These are phyloP conservation scores for Sclerotinia subarctica DNA, from an alignment of 2,329 filamentous ascomycete species.

Conservation along the genomic window DNA sequence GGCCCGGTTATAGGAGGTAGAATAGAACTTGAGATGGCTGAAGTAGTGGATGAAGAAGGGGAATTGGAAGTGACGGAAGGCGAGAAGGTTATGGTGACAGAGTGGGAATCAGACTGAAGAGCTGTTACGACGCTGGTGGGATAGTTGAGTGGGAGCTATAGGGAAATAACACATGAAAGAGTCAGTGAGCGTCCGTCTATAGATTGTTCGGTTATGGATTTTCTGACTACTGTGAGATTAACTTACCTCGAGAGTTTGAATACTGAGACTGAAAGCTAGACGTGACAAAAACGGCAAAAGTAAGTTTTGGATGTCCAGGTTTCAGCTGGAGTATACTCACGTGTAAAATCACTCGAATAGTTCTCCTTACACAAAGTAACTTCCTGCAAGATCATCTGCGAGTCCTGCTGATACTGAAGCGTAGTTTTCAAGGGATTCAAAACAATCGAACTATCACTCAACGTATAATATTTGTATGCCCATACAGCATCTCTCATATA, in stretches of 20 bases:
- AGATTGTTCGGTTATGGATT: background rate
- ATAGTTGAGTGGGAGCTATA: background rate
- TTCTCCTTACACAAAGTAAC: background rate
- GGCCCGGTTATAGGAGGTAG: background rate
- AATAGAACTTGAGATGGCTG: background rate
- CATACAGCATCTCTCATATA: constrained; percentile 5
- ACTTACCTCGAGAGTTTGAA: background rate
- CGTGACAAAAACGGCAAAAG: background rate
- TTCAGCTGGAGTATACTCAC: background rate
- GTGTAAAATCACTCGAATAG: constrained; percentile 1
- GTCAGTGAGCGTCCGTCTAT: background rate
- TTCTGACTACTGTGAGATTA: background rate
- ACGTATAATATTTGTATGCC: constrained; percentile 5
- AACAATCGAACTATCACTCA: background rate
- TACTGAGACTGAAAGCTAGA: background rate
- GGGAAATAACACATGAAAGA: background rate
- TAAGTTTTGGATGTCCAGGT: background rate
- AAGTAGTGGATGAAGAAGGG: background rate
- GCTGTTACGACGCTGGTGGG: background rate
- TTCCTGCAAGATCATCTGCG: background rate
- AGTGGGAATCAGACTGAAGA: background rate
- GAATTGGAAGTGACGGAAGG: background rate
- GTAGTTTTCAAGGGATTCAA: background rate
- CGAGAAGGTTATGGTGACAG: constrained; percentile 2
- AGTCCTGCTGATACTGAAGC: background rate